Conservation (phyloP, 331 rosid genomes). For the Acacia pycnantha region DNA sequence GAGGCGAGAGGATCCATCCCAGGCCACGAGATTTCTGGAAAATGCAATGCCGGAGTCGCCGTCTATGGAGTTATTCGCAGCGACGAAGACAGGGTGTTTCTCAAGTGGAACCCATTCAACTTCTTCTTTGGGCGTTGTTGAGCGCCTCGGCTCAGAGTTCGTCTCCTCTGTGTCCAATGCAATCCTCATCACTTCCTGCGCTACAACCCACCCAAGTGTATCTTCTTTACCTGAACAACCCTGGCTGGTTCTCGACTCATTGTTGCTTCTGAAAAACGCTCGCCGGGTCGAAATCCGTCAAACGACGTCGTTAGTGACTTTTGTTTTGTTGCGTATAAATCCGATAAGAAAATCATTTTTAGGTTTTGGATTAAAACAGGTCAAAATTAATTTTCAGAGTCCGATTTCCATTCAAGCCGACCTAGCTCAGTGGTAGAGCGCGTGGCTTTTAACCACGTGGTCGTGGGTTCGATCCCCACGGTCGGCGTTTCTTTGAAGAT, state of each 20-base stretch:
- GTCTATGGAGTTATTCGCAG: slow-evolving; percentile 19
- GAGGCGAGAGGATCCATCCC: slow-evolving; percentile 85
- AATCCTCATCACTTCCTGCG: slow-evolving; percentile 46
- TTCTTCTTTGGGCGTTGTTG: slow-evolving; percentile 64
- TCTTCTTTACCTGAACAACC: neutral
- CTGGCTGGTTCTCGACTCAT: neutral
- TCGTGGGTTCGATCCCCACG: neutral
- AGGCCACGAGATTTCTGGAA: slow-evolving; percentile 60
- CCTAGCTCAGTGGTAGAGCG: neutral
- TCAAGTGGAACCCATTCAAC: slow-evolving; percentile 79
- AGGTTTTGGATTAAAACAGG: too few relatives aligned
- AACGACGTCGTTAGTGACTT: slow-evolving; percentile 23
- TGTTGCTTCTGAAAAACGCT: neutral
- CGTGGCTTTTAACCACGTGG: neutral
- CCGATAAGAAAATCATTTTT: too few relatives aligned
- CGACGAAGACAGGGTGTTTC: slow-evolving; percentile 67
- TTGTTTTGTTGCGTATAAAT: neutral
- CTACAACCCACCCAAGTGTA: neutral
- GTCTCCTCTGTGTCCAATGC: slow-evolving; percentile 37
- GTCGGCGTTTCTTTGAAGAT: neutral
- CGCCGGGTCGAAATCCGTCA: neutral
- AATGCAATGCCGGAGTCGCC: neutral
- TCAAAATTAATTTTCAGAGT: too few relatives aligned
- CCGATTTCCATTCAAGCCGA: accelerated
- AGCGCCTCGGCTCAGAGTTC: slow-evolving; percentile 42